These are phyloP conservation scores for Dalechampia spathulata DNA, from an alignment of 441 rosid species.

Conservation along the genomic window DNA sequence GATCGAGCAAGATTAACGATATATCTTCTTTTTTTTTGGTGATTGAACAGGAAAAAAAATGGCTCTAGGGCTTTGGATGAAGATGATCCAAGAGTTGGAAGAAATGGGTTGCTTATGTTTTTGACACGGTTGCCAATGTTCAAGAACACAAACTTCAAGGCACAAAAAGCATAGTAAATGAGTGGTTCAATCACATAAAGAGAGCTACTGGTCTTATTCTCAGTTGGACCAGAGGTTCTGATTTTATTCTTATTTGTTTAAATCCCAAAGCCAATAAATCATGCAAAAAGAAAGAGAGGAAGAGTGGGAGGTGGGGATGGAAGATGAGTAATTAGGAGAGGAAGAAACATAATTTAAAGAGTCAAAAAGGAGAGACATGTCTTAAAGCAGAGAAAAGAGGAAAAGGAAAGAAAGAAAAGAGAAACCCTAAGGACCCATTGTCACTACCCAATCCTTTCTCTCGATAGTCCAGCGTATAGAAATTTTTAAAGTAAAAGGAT, in stretches of 20 bases:
- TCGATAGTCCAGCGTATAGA: constrained; percentile 9
- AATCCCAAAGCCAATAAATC: constrained; percentile 40
- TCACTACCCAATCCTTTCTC: neutral
- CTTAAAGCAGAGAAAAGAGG: constrained; percentile 21
- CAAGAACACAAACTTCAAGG: constrained; percentile 45
- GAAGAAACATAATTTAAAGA: neutral
- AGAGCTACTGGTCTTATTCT: constrained; percentile 31
- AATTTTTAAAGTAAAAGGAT: constrained; percentile 31
- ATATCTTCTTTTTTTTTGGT: too few relatives aligned
- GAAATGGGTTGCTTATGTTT: constrained; percentile 11
- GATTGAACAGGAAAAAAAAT: too few relatives aligned
- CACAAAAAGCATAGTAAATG: constrained; percentile 31
- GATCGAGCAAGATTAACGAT: too few relatives aligned
- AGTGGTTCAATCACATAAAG: constrained; percentile 62
- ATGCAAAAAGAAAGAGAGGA: constrained; percentile 23
- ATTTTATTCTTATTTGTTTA: constrained; percentile 22
- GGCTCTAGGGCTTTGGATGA: constrained; percentile 14
- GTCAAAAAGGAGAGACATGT: constrained; percentile 17
- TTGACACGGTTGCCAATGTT: constrained; percentile 24
- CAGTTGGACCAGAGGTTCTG: constrained; percentile 31
- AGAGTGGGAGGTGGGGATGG: neutral
- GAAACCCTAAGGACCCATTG: constrained; percentile 39
- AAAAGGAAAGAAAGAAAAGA: constrained; percentile 13
- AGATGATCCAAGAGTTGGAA: constrained; percentile 8
- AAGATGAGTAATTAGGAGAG: neutral